Conservation (phyloP, 768 basidiomycete genomes). For the Termitomyces sp. region DNA sequence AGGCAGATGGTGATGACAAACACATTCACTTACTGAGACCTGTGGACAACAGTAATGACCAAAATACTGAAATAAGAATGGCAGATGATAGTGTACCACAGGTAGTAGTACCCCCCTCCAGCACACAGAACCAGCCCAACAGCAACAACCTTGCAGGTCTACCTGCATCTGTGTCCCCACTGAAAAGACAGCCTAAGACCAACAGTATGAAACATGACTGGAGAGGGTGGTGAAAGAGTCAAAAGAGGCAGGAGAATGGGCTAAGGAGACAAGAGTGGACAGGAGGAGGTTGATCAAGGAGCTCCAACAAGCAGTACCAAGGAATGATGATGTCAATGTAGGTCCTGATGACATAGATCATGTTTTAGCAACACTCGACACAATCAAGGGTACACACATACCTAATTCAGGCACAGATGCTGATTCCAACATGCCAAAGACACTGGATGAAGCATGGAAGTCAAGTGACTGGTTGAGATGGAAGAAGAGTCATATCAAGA, state of each 20-base stretch:
- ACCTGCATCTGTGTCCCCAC: neutral
- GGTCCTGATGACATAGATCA: neutral
- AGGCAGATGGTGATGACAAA: neutral
- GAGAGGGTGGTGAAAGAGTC: neutral
- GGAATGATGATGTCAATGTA: no score
- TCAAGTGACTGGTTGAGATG: neutral
- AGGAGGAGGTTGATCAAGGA: no score
- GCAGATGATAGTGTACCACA: neutral
- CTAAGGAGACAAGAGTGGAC: neutral
- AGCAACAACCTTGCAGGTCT: neutral
- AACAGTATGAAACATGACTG: no score
- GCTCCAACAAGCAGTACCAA: no score
- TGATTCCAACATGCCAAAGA: no score
- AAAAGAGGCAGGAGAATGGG: neutral
- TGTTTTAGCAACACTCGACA: neutral
- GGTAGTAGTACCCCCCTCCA: neutral
- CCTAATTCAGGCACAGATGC: neutral
- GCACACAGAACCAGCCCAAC: neutral
- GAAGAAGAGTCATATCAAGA: neutral
- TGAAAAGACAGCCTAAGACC: no score
- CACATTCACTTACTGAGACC: neutral
- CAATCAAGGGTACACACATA: neutral
- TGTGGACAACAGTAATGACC: neutral
- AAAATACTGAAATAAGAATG: neutral
- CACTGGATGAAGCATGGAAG: neutral